Evolutionary conservation across 495 filamentous ascomycete species (phyloP), one percentile per base, ranked within the genome.

Genomic region (Penicillium arizonense): DNA sequence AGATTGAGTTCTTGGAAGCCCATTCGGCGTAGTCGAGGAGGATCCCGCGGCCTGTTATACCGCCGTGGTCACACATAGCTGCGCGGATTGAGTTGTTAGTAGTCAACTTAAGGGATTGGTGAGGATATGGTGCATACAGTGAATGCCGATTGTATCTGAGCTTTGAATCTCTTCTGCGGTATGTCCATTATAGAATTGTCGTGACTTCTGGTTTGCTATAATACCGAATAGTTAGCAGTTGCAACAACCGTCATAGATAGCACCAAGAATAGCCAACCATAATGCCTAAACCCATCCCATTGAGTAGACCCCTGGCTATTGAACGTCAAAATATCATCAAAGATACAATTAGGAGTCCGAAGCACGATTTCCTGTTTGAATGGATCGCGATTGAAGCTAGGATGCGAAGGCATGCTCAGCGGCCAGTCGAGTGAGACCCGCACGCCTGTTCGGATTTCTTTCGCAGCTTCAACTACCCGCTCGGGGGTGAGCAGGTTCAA

Each of bases 101-200:
- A 23, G 36, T 21, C 51, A 30, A 47, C 11, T 30, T 42, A 9
- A 33, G 10, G 0, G 6, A 20, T 14, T 34, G 35, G 8, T 13
- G 26, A 16, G 13, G 28, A 23, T 14, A 18, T 30, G 21, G 5
- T 21, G 51, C 61, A 26, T 63, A 83, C 80, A 73, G 30, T 70
- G 63, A 40, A 67, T 48, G 8, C 67, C 66, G 24, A 67, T 64
- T 3, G 56, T 53, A 44, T 60, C 48, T 0, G 63, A 75, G 16
- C 58, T 68, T 20, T 85, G 76, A 40, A 87, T 83, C 18, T 86
- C 77, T 4, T 77, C 69, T 49, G 71, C 61, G 0, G 77, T 81
- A 13, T 80, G 73, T 13, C 83, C 84, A 47, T 85, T 84, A 57
- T 86, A 87, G 58, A 84, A 87, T 37, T 53, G 50, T 70, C 75